A percentile compares a stretch with the other conserved stretches of the same genome.
Evolutionary conservation across 2,329 filamentous ascomycete species (phyloP).

Genomic region (Falciphora oryzae): DNA sequence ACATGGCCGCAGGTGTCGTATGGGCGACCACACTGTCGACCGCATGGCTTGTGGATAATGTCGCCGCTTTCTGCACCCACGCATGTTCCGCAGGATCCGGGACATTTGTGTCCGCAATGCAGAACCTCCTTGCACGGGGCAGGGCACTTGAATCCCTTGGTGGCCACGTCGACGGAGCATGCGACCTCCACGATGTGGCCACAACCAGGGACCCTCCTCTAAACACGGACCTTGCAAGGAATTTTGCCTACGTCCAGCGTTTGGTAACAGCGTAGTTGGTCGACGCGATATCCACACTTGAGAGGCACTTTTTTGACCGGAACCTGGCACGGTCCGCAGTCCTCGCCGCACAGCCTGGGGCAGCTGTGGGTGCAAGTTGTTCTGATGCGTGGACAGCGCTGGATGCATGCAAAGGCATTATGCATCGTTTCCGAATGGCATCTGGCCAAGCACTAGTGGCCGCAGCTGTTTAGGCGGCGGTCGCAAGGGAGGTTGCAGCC

Average conservation of each 20-base stretch:
- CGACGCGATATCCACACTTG: conserved; percentile 35
- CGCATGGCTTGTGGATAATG: conserved; percentile 33
- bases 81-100: conserved; percentile 42
- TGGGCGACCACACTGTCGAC: conserved; percentile 38
- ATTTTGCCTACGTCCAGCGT: conserved; percentile 39
- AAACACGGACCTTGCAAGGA: conserved; percentile 40
- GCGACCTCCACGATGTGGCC: conserved; percentile 42
- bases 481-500: conserved; percentile 51
- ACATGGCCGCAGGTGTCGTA: conserved; percentile 51
- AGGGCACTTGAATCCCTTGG: conserved; percentile 38
- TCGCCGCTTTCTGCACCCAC: conserved; percentile 35
- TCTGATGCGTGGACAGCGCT: conserved; percentile 37
- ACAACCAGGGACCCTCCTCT: conserved; percentile 47
- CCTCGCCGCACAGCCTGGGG: conserved; percentile 35
- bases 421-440: conserved; percentile 46
- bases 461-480: conserved; percentile 37
- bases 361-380: conserved; percentile 40
- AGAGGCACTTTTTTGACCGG: conserved; percentile 25
- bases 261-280: conserved; percentile 31
- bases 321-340: conserved; percentile 34
- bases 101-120: conserved; percentile 47
- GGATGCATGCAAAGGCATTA: conserved; percentile 35
- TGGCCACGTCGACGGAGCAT: conserved; percentile 43
- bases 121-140: conserved; percentile 39
- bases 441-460: conserved; percentile 38